Conservation (phyloP, 2,329 filamentous ascomycete genomes). For the Fusarium cicatricum region DNA sequence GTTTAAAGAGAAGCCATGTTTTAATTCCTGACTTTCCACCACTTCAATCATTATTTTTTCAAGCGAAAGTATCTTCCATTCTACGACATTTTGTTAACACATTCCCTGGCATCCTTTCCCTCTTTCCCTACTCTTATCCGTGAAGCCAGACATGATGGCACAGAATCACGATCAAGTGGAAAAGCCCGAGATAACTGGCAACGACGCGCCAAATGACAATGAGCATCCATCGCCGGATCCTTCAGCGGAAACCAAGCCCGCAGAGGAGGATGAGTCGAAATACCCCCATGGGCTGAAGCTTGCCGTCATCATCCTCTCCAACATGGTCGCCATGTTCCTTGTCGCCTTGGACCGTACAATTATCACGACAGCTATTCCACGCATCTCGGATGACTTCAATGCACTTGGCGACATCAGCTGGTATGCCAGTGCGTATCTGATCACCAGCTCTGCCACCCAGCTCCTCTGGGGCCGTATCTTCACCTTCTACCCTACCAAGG, state of each 20-base stretch:
- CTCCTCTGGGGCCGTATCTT: constrained; percentile 8
- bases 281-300: constrained; percentile 7
- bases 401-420: constrained; percentile 9
- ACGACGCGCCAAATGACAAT: background rate
- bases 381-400: constrained; percentile 9
- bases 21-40: too few relatives aligned
- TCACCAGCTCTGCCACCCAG: constrained; percentile 8
- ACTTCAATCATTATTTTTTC: too few relatives aligned
- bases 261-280: background rate
- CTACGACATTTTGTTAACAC: background rate
- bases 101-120: background rate
- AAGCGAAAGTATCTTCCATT: too few relatives aligned
- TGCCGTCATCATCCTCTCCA: constrained; percentile 7
- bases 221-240: background rate
- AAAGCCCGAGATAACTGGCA: background rate
- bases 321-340: constrained; percentile 17
- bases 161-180: background rate
- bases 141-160: background rate
- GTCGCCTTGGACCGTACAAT: constrained; percentile 15
- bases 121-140: background rate
- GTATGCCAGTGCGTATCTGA: constrained; percentile 12
- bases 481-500: background rate
- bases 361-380: constrained; percentile 6
- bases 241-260: background rate
- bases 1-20: too few relatives aligned